Conservation (phyloP, 2,329 filamentous ascomycete genomes). For the Exophiala phaeomuriformis region DNA sequence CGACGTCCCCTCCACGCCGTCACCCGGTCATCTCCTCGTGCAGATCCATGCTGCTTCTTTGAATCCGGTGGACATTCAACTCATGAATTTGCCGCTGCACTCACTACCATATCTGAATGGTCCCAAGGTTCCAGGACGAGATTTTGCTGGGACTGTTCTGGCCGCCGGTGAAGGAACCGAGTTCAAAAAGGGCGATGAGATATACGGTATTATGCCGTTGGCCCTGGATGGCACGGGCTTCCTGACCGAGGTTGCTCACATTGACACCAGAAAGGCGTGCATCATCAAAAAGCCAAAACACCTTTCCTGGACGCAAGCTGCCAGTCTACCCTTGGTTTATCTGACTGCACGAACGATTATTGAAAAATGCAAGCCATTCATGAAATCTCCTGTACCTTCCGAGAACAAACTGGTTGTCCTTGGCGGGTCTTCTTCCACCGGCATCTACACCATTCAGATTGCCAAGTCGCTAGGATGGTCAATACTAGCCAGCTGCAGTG, state of each 20-base stretch:
- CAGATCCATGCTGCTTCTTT: slow-evolving; percentile 15
- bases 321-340: slow-evolving; percentile 20
- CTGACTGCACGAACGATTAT: slow-evolving; percentile 18
- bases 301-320: slow-evolving; percentile 14
- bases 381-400: slow-evolving; percentile 7
- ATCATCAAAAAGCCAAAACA: slow-evolving; percentile 17
- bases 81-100: slow-evolving; percentile 20
- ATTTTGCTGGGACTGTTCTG: slow-evolving; percentile 19
- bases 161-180: slow-evolving; percentile 9
- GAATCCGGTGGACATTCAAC: slow-evolving; percentile 22
- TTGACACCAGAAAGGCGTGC: slow-evolving; percentile 12
- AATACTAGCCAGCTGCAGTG: slow-evolving; percentile 54
- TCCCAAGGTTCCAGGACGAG: slow-evolving; percentile 14
- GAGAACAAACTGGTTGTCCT: slow-evolving; percentile 58
- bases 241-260: slow-evolving; percentile 15
- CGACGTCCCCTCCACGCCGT: slow-evolving; percentile 9
- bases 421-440: slow-evolving; percentile 56
- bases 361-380: slow-evolving; percentile 11
- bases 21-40: slow-evolving; percentile 11
- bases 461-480: slow-evolving; percentile 54
- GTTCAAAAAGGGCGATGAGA: slow-evolving; percentile 16
- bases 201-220: slow-evolving; percentile 11
- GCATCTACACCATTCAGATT: slow-evolving; percentile 55
- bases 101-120: slow-evolving; percentile 14
- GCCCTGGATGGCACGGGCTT: slow-evolving; percentile 13